Evolutionary conservation across 2,329 filamentous ascomycete genomes (phyloP).

Genomic region (Aspergillus costaricaensis): DNA sequence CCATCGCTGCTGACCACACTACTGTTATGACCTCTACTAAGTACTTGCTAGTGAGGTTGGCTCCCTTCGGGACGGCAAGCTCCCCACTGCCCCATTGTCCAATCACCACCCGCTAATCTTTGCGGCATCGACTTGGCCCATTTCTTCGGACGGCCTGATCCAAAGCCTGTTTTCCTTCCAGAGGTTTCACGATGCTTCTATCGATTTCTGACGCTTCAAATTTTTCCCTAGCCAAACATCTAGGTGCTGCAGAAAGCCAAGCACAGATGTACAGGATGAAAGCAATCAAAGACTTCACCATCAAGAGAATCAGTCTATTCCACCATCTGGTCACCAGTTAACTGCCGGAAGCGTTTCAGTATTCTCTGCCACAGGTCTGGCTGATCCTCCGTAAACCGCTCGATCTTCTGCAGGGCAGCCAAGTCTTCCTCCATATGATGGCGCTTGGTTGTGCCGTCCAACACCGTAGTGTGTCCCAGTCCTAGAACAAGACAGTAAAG

Average conservation of each 20-base stretch:
- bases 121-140: background rate
- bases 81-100: background rate
- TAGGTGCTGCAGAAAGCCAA: background rate
- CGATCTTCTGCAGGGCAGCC: constrained; percentile 44
- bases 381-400: constrained; percentile 48
- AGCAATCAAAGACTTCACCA: background rate
- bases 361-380: constrained; percentile 54
- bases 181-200: background rate
- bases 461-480: constrained; percentile 51
- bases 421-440: constrained; percentile 57
- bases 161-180: background rate
- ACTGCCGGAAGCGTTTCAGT: constrained; percentile 51
- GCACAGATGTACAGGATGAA: background rate
- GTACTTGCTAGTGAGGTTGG: background rate
- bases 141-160: background rate
- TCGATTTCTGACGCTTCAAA: background rate
- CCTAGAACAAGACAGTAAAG: constrained; percentile 60
- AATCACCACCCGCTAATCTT: background rate
- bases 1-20: background rate
- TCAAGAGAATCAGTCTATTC: background rate
- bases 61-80: background rate
- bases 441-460: constrained; percentile 60
- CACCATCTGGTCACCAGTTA: constrained; percentile 34
- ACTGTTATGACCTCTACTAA: background rate
- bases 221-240: constrained; percentile 1